Conservation (phyloP, 2,329 filamentous ascomycete species). For the Xylariaceae sp. region DNA sequence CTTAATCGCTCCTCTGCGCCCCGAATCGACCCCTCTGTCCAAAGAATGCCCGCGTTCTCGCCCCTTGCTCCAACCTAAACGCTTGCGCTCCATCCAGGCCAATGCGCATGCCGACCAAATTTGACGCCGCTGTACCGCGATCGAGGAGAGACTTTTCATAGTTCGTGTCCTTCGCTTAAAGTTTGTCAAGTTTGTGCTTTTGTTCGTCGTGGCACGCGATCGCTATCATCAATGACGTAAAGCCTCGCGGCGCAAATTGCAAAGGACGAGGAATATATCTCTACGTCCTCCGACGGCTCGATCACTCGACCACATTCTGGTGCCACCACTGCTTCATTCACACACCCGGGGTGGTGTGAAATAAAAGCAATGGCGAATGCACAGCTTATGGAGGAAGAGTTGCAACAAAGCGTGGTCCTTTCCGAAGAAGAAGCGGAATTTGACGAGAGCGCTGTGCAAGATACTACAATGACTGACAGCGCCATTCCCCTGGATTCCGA, state of each 20-base stretch:
- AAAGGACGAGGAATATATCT: slow-evolving; percentile 17
- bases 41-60: slow-evolving; percentile 14
- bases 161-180: background rate
- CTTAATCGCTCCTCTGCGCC: background rate
- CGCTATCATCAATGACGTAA: slow-evolving; percentile 22
- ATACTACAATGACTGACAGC: slow-evolving; percentile 28
- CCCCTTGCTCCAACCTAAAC: background rate
- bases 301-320: background rate
- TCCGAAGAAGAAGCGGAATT: slow-evolving; percentile 42
- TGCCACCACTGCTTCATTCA: background rate
- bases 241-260: slow-evolving; percentile 17
- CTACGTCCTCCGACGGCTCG: background rate
- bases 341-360: background rate
- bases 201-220: slow-evolving; percentile 7
- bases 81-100: background rate
- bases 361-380: slow-evolving; percentile 42
- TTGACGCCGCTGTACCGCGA: slow-evolving; percentile 9
- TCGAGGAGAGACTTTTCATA: slow-evolving; percentile 5
- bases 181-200: background rate
- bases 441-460: slow-evolving; percentile 32
- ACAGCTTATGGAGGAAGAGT: slow-evolving; percentile 52
- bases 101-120: slow-evolving; percentile 7
- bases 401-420: slow-evolving; percentile 50
- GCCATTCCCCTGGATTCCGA: slow-evolving; percentile 16
- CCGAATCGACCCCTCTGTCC: background rate